Base-by-base conservation (phyloP, 495 filamentous ascomycete genomes). In the Tirmania nivea region DNA sequence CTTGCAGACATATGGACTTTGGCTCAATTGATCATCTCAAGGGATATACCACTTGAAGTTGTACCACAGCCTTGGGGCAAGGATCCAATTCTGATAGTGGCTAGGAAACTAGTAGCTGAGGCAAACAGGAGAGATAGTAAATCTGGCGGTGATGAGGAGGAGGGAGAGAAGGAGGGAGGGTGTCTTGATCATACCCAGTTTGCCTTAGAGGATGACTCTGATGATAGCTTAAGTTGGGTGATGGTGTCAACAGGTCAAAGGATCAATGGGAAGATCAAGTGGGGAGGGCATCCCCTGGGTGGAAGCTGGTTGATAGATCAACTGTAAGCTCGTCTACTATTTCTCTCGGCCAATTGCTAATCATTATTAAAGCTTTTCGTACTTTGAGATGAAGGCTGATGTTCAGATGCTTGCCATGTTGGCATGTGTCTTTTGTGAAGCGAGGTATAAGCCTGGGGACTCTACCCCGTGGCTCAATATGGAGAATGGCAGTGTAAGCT, bases 351-450 rank as follows among this genome's bases (percentile, higher is more conserved):
- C 17, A 45, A 14, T 45, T 45, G 39, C 39, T 45, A 45, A 45
- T 3, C 1, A 14, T 45, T 14, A 19, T 8, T 4, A 45, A 14
- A 45, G 39, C 16, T 86, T 94, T 60, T 73, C 76, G 12, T 75
- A 93, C 63, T 94, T 83, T 57, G 86, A 93, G 63, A 73, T 69
- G 37, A 70, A 79, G 34, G 85, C 78, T 2, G 86, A 95, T 63
- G 69, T 89, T 3, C 88, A 95, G 65, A 94, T 94, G 88, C 71
- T 94, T 16, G 89, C 86, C 35, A 93, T 94, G 88, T 74, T 95
- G 11, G 81, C 87, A 1, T 93, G 87, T 63, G 78, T 94, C 48
- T 80, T 95, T 53, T 78, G 78, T 50, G 84, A 92, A 54, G 65
- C 65, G 10, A 68, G 68, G 39, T 64, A 61, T 10, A 61, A 58